A percentile compares a stretch with the other conserved stretches of the same genome.
These are phyloP conservation scores for Liriodendron chinense DNA, from an alignment of 164 flowering plant genomes.

Conservation along the genomic window DNA sequence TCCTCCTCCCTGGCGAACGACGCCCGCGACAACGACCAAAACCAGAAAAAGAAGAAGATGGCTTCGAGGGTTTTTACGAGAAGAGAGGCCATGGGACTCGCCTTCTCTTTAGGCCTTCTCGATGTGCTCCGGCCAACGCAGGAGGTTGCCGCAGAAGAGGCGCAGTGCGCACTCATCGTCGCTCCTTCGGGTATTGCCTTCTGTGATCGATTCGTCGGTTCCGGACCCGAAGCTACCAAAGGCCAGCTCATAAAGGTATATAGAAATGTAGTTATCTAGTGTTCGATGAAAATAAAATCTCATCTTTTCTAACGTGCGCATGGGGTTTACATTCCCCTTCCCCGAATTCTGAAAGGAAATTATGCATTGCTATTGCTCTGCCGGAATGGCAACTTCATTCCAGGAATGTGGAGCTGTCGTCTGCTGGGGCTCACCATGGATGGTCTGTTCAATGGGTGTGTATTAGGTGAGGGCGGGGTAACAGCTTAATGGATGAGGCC, in stretches of 20 bases:
- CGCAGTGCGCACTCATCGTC: constrained; percentile 46
- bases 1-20: neutral
- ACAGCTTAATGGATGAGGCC: no score
- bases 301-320: no score
- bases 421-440: no score
- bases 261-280: no score
- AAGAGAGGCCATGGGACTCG: constrained; percentile 7
- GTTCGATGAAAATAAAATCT: no score
- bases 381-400: no score
- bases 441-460: no score
- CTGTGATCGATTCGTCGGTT: constrained; percentile 67
- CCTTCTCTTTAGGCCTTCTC: constrained; percentile 2
- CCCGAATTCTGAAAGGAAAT: no score
- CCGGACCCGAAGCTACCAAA: constrained; percentile 61
- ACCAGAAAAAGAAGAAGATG: neutral
- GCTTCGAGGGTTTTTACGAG: neutral
- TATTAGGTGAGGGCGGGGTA: no score
- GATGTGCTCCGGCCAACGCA: neutral
- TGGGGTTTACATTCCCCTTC: no score
- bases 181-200: constrained; percentile 77
- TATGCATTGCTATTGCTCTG: no score
- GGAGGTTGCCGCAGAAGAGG: constrained; percentile 15
- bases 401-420: no score
- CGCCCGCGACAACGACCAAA: neutral
- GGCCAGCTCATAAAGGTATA: constrained; percentile 84